Evolutionary conservation across 2,329 filamentous ascomycete genomes (phyloP), one percentile per base, ranked within the genome.

Genomic region (Metarhizium rileyi): DNA sequence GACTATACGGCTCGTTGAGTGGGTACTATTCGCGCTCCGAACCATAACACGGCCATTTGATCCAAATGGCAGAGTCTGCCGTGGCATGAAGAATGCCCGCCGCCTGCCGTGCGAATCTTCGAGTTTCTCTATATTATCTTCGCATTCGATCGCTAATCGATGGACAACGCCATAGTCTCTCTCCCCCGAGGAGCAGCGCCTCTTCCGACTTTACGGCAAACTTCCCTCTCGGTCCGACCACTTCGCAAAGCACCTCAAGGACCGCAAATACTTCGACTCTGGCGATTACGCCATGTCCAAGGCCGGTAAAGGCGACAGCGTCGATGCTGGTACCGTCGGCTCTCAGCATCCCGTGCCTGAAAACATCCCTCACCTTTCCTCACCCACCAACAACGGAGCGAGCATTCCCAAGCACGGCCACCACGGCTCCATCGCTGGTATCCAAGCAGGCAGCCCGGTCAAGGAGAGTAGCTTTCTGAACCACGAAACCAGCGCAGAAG

Each of bases 211-310:
- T 57, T 98, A 98, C 70, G 93, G 93, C 72, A 97, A 97, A 74
- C 84, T 97, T 53, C 93, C 93, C 56, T 95, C 87, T 70, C 93
- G 93, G 70, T 94, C 90, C 69, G 91, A 96, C 70, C 81, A 96
- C 63, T 84, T 97, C 61, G 90, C 94, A 76, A 97, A 97, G 77
- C 95, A 97, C 67, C 81, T 97, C 66, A 96, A 96, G 80, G 93
- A 97, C 70, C 90, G 93, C 75, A 98, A 95, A 75, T 96, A 95
- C 75, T 96, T 96, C 70, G 90, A 96, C 75, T 93, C 87, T 53
- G 90, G 90, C 64, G 90, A 96, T 74, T 96, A 95, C 63, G 90
- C 90, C 64, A 87, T 95, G 73, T 91, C 87, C 70, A 95, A 96
- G 76, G 93, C 93, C 52, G 93, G 93, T 70, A 97, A 97, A 74